These are phyloP conservation scores for Protomyces macrosporus DNA, from an alignment of 1,139 yeast genomes.

Conservation along the genomic window DNA sequence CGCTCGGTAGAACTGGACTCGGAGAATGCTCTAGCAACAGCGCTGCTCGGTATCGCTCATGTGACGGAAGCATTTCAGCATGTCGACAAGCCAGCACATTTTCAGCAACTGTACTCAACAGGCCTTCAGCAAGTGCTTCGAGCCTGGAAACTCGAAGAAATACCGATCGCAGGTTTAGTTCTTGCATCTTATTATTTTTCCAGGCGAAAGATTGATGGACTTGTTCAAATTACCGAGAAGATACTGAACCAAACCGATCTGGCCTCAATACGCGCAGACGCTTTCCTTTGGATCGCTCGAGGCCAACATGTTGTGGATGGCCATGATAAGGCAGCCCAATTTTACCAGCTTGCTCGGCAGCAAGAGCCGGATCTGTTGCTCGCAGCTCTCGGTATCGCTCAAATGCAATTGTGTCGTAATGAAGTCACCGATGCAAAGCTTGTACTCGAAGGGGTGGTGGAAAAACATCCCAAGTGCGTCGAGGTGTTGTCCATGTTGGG, in stretches of 20 bases:
- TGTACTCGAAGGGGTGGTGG: conserved; percentile 70
- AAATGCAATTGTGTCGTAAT: conserved; percentile 70
- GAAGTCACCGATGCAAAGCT: conserved; percentile 77
- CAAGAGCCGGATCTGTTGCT: conserved; percentile 44
- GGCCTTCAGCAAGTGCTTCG: conserved; percentile 41
- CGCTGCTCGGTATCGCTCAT: conserved; percentile 62
- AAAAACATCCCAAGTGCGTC: conserved; percentile 60
- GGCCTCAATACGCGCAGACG: conserved; percentile 58
- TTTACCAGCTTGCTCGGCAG: conserved; percentile 59
- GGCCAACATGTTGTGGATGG: conserved; percentile 58
- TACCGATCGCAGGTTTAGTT: conserved; percentile 46
- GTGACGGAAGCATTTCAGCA: conserved; percentile 57
- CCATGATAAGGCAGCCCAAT: conserved; percentile 61
- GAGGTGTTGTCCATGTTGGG: conserved; percentile 78
- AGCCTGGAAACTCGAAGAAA: conserved; percentile 39
- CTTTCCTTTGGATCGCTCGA: conserved; percentile 82
- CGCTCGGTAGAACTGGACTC: conserved; percentile 67
- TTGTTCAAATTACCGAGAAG: conserved; percentile 52
- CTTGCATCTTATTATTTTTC: conserved; percentile 56
- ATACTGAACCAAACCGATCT: conserved; percentile 45
- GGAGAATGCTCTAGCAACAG: conserved; percentile 54
- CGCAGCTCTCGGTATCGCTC: conserved; percentile 79
- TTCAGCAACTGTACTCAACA: conserved; percentile 35
- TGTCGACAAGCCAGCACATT: conserved; percentile 38
- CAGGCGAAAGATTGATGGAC: conserved; percentile 54